Evolutionary conservation across 2,329 filamentous ascomycete species (phyloP), one percentile per base, ranked within the genome.

Genomic region (Chaetomiaceae sp.): DNA sequence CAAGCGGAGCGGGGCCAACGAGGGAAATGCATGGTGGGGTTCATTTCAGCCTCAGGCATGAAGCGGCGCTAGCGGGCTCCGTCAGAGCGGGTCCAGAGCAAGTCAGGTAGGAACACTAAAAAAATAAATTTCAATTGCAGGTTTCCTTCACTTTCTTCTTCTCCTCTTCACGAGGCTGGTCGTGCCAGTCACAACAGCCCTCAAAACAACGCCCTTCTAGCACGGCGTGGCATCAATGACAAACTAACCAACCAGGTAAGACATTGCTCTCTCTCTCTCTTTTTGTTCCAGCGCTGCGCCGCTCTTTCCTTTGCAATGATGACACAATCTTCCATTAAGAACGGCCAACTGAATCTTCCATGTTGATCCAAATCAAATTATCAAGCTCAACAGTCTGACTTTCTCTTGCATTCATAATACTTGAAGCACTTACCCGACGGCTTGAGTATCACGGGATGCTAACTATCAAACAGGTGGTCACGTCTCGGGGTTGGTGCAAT

Each of bases 351-450:
- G 77, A 84, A 81, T 71, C 63, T 58, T 56, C 64, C 66, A 75
- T 82, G 79, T 81, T 76, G 79, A 82, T 72, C 70, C 62, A n/a
- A n/a, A 65, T 61, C 60, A 73, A 75, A 71, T 70, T 72, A 78
- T 81, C 79, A 82, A 82, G 78, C 79, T 82, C 77, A 81, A 81
- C 77, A 81, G 77, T 83, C 78, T 83, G 79, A 82, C 54, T 54
- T 53, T 21, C 44, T 21, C 41, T 37, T 44, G n/a, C 45, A 48
- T 48, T 30, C 29, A 23, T n/a, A n/a, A 37, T 53, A 16, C 30
- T 49, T 37, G 18, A 21, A 45, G n/a, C 38, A 30, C n/a, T 41
- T 16, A 30, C 25, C 36, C 6, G 18, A 34, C 6, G 13, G 14
- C 21, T 51, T 16, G 29, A n/a, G 34, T 45, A 33, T 27, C 32